Evolutionary conservation across 768 basidiomycete genomes (phyloP), one percentile per base, ranked within the genome.

Genomic region (Suillus cothurnatus): DNA sequence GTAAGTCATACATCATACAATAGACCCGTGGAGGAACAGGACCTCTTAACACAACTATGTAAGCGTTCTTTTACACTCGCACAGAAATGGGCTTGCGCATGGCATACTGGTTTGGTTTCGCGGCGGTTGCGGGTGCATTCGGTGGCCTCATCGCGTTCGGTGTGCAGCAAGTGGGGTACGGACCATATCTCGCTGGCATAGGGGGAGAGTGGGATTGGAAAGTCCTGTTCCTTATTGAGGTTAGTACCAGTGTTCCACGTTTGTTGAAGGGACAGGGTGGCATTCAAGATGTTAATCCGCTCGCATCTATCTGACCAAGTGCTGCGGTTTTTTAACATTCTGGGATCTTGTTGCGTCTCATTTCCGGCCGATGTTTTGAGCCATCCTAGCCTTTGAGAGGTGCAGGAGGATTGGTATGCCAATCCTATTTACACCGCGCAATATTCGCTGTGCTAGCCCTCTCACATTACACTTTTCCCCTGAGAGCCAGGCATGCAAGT

Each of bases 101-200:
- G 84, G 91, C 90, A 2, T 86, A 91, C 70, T 93, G 91, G 89
- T 94, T 93, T 66, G 90, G 89, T 11, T 94, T 93, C 71, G 91
- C 92, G 6, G 91, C 92, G 3, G 86, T 92, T 5, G 90, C 93
- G 5, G 92, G 92, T 28, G 93, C 93, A 6, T 94, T 94, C 66
- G 91, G 92, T 17, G 92, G 93, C n/a, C 77, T 93, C 53, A 85
- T 94, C 49, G 92, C 93, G 4, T 94, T 90, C 67, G 93, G 91
- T 1, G 80, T 94, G 12, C 89, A 92, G 68, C 84, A 92, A 71
- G 86, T 64, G 88, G 86, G 90, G 21, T 76, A 56, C 52, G 74
- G 74, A 21, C 68, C 71, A 0, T 66, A 65, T 0, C n/a, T 75
- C 41, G 65, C 8, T n/a, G 73, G 67, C n/a, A 63, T 67, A 62